phyloP scores from a whole-genome alignment of 2,329 filamentous ascomycete species.

The Camillea tinctor region DNA sequence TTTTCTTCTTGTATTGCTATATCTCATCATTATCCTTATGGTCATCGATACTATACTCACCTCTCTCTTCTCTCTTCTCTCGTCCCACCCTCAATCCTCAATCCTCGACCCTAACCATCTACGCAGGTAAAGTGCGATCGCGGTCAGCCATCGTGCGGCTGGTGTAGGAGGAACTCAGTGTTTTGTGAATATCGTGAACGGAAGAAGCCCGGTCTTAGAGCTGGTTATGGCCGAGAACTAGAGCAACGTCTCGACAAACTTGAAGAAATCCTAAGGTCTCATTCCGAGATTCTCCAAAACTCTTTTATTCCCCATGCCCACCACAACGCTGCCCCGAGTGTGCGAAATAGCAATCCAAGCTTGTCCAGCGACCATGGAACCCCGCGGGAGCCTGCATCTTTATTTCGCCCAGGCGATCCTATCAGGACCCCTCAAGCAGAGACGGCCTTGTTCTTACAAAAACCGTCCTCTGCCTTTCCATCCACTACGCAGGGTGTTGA shows the following conservation, averaged over 20 bases:
- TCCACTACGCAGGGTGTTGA: constrained; percentile 48
- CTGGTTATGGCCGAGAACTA: constrained; percentile 70
- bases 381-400: constrained; percentile 45
- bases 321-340: constrained; percentile 37
- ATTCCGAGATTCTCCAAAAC: constrained; percentile 65
- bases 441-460: constrained; percentile 61
- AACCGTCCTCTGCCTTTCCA: constrained; percentile 51
- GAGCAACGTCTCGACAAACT: constrained; percentile 70
- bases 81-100: no score
- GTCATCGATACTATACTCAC: background rate
- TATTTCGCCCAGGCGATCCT: constrained; percentile 52
- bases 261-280: constrained; percentile 63
- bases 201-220: constrained; percentile 64
- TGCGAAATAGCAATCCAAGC: constrained; percentile 50
- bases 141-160: constrained; percentile 68
- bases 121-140: constrained; percentile 71
- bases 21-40: no score
- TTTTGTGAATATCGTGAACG: constrained; percentile 67
- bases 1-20: no score
- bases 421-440: constrained; percentile 56
- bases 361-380: constrained; percentile 56
- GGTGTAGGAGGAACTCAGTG: constrained; percentile 64
- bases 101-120: constrained; percentile 9
- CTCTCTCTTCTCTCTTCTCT: background rate
- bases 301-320: constrained; percentile 45